phyloP scores from a whole-genome alignment of 139 green algal species.

The Asterochloris erici region DNA sequence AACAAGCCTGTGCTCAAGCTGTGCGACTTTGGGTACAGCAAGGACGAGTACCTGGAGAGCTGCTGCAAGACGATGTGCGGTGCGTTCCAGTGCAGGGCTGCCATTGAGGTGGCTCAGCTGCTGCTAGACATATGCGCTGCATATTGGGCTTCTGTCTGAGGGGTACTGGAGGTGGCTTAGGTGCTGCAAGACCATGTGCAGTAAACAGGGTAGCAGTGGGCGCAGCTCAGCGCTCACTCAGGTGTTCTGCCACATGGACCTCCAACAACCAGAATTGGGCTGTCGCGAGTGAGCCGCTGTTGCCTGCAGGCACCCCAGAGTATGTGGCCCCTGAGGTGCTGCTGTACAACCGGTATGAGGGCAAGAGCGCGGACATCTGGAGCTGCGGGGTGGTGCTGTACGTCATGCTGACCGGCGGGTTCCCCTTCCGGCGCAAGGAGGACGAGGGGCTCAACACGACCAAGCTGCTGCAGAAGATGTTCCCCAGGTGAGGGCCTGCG shows the following conservation, averaged over 20 bases:
- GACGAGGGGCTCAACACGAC: slow-evolving; percentile 10
- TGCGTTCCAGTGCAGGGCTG: not conserved
- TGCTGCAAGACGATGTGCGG: slow-evolving; percentile 22
- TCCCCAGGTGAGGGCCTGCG: not conserved
- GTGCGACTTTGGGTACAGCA: slow-evolving; percentile 84
- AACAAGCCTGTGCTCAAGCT: slow-evolving; percentile 91
- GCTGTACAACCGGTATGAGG: slow-evolving; percentile 10
- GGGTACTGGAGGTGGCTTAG: too few relatives aligned
- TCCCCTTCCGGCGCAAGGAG: slow-evolving; percentile 20
- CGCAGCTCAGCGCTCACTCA: too few relatives aligned
- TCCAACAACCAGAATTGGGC: too few relatives aligned
- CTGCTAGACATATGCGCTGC: too few relatives aligned
- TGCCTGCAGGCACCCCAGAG: slow-evolving; percentile 24
- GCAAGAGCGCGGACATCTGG: slow-evolving; percentile 34
- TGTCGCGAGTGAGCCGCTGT: not conserved
- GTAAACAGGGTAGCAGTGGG: too few relatives aligned
- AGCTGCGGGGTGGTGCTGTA: slow-evolving; percentile 31
- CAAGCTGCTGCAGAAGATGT: slow-evolving; percentile 15
- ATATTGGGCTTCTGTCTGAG: too few relatives aligned
- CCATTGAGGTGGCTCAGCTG: too few relatives aligned
- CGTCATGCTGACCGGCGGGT: slow-evolving; percentile 25
- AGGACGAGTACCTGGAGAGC: slow-evolving; percentile 17
- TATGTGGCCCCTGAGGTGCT: slow-evolving; percentile 36
- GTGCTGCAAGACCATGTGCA: too few relatives aligned
- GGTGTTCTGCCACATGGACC: too few relatives aligned